Evolutionary conservation across 164 flowering plant species (phyloP), one percentile per base, ranked within the genome.

Genomic region (Platanus orientalis): DNA sequence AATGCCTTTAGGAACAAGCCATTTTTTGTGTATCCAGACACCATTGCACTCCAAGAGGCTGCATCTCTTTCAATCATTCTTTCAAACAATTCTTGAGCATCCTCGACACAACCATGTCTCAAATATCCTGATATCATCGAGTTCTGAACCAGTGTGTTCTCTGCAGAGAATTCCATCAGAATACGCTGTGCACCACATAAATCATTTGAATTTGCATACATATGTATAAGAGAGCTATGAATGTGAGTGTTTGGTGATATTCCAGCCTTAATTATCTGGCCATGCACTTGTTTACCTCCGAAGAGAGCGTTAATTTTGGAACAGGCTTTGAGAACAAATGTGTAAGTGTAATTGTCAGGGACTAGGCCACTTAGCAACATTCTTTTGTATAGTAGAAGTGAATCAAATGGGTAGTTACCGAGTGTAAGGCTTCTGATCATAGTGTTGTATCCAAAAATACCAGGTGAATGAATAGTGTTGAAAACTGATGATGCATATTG

Each of bases 21-120:
- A 21, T 69, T 69, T 34, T 72, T 61, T 0, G 68, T 60, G 50
- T 72, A 75, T 2, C 85, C 83, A 6, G 81, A 60, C 11, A 81
- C 62, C 79, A 81, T 64, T 44, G 70, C 78, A 28, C 76, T 76
- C 84, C 84, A 81, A 19, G 82, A 68, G 14, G 75, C 76, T 11
- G 23, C 69, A 60, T 79, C 78, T 58, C 50, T 77, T 3, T 1
- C 63, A n/a, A 19, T 17, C 80, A 73, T 79, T 11, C 56, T 61
- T 14, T 71, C 67, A 27, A 81, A 79, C 64, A 77, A 14, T 20
- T 16, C 19, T 23, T 70, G 26, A 2, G 83, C 81, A 16, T 54
- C 61, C 19, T 60, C 69, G 7, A 67, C 57, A 5, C 58, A 30
- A 17, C 83, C 83, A 21, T 64, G 54, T 12, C 45, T 56, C 14